Conservation (phyloP, 257 asterid species). For the Penstemon barbatus region DNA sequence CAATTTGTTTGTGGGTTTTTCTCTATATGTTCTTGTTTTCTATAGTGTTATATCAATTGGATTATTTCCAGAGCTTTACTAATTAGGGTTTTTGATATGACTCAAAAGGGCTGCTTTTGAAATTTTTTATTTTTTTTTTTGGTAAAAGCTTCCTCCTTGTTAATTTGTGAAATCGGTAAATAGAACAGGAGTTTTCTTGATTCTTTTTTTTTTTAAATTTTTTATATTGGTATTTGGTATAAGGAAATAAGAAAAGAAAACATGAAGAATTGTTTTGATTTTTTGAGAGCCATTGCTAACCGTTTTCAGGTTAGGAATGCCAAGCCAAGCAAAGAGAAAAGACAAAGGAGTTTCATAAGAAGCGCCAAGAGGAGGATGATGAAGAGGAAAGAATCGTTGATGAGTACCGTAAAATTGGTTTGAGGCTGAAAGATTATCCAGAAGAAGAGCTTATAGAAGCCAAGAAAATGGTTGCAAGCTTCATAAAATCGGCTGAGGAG, state of each 20-base stretch:
- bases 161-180: neutral
- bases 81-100: neutral
- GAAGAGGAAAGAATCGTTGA: conserved; percentile 83
- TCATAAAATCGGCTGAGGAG: conserved; percentile 89
- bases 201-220: neutral
- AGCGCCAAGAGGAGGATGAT: conserved; percentile 68
- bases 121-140: neutral
- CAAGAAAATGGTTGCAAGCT: conserved; percentile 82
- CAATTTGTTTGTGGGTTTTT: conserved; percentile 9
- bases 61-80: neutral
- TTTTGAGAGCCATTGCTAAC: conserved; percentile 31
- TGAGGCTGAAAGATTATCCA: conserved; percentile 65
- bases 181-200: neutral
- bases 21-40: conserved; percentile 3
- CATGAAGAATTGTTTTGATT: neutral
- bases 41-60: neutral
- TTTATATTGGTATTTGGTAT: neutral
- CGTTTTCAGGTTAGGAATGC: conserved; percentile 73
- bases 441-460: conserved; percentile 71
- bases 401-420: conserved; percentile 77
- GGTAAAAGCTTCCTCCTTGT: neutral
- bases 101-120: conserved; percentile 18
- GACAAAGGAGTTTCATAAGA: conserved; percentile 71
- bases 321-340: conserved; percentile 92
- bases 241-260: neutral